Percentiles rank a stretch among this genome's conserved stretches.
Evolutionary conservation across 2,329 filamentous ascomycete genomes (phyloP).

Genomic region (Colletotrichum magnum): DNA sequence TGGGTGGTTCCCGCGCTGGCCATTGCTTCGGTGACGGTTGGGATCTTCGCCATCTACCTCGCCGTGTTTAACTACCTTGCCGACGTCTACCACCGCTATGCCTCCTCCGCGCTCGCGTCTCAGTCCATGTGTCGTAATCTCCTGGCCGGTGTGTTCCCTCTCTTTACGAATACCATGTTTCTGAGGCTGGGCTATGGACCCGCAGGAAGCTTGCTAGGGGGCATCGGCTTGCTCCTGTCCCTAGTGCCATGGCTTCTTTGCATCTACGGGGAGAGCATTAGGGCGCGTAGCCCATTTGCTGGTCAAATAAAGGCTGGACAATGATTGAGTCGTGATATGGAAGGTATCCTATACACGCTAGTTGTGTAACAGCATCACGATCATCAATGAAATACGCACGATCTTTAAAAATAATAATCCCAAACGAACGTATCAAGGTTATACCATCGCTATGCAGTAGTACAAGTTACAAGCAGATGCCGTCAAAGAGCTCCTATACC

Average conservation of each 20-base stretch:
- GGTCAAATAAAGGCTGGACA: no score
- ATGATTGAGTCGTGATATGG: no score
- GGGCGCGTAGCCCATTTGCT: slow-evolving; percentile 83
- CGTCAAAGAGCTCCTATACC: background rate
- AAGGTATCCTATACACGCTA: no score
- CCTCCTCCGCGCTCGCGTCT: slow-evolving; percentile 80
- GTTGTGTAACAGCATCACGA: no score
- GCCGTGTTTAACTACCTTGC: slow-evolving; percentile 65
- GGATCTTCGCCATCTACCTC: slow-evolving; percentile 72
- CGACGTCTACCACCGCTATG: slow-evolving; percentile 61
- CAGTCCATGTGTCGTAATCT: slow-evolving; percentile 92
- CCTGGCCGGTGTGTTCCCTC: slow-evolving; percentile 83
- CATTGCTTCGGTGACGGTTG: slow-evolving; percentile 71
- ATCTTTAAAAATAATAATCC: no score
- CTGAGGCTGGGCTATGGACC: slow-evolving; percentile 76
- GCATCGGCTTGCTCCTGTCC: slow-evolving; percentile 76
- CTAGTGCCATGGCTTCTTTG: slow-evolving; percentile 87
- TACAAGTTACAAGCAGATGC: background rate
- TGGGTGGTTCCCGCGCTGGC: slow-evolving; percentile 70
- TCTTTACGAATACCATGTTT: slow-evolving; percentile 82
- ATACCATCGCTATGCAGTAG: background rate
- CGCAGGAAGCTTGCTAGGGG: slow-evolving; percentile 82
- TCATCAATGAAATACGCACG: no score
- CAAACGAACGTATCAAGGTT: no score
- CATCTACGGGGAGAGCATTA: slow-evolving; percentile 82